Conservation (phyloP, 2,329 filamentous ascomycete species). For the Arthrinium puccinioides region DNA sequence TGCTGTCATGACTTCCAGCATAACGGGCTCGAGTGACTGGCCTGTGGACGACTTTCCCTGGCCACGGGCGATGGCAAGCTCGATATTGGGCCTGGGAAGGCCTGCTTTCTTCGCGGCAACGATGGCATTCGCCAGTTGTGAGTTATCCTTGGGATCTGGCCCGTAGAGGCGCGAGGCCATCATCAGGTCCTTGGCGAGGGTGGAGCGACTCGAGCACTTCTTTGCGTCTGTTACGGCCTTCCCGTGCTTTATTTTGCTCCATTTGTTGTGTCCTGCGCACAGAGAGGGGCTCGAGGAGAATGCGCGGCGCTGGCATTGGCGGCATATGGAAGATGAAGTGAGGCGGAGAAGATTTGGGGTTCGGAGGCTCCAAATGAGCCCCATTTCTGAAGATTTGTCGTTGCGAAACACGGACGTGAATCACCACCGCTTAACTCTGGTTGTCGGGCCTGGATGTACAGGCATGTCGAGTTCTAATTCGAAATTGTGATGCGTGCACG, state of each 20-base stretch:
- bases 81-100: conserved; percentile 78
- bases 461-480: no score
- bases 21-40: conserved; percentile 66
- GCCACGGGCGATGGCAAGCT: conserved; percentile 78
- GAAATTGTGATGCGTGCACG: no score
- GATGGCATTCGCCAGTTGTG: conserved; percentile 67
- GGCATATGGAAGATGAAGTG: no score
- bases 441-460: no score
- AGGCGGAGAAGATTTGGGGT: no score
- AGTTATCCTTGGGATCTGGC: conserved; percentile 64
- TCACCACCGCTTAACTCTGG: no score
- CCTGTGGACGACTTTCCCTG: conserved; percentile 76
- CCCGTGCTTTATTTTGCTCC: conserved; percentile 94
- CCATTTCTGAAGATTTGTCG: no score
- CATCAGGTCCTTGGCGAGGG: conserved; percentile 65
- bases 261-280: conserved; percentile 76
- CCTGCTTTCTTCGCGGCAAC: conserved; percentile 75
- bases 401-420: no score
- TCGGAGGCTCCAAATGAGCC: no score
- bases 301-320: conserved; percentile 8
- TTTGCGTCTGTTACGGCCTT: conserved; percentile 80
- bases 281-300: conserved; percentile 37
- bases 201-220: conserved; percentile 64
- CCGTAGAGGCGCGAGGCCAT: conserved; percentile 73
- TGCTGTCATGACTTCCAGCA: conserved; percentile 74